Evolutionary conservation across 495 filamentous ascomycete species (phyloP).

Genomic region (Penicillium paradoxum): DNA sequence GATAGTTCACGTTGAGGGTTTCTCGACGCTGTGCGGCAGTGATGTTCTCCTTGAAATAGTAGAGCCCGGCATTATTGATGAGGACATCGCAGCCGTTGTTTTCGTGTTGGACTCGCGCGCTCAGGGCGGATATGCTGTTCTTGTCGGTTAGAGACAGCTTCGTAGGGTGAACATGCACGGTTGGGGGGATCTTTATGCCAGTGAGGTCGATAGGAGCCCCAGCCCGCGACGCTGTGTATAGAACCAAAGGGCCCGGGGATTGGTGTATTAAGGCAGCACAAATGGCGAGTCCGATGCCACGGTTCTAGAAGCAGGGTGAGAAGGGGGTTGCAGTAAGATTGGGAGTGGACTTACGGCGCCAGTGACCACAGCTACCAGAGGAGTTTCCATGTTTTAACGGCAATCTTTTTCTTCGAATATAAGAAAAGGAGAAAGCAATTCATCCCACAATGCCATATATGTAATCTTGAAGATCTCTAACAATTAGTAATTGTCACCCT

Average conservation of each 20-base stretch:
- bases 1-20: slow-evolving; percentile 1
- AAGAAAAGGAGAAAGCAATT: background rate
- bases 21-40: background rate
- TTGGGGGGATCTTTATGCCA: background rate
- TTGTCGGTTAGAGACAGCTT: background rate
- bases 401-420: background rate
- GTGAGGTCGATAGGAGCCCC: background rate
- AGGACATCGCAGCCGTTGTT: background rate
- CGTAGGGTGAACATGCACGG: background rate
- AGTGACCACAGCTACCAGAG: background rate
- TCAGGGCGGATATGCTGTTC: background rate
- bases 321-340: background rate
- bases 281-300: slow-evolving; percentile 1
- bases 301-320: slow-evolving; percentile 17
- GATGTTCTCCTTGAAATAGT: background rate
- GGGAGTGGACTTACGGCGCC: background rate
- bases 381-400: background rate
- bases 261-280: background rate
- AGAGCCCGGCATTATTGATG: slow-evolving; percentile 2
- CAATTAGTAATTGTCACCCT: too few relatives aligned
- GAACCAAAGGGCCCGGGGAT: background rate
- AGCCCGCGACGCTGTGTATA: background rate
- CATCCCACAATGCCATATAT: too few relatives aligned
- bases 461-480: too few relatives aligned
- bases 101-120: background rate